Percentiles rank a stretch among this genome's conserved stretches.
Conservation (phyloP, 2,329 filamentous ascomycete genomes). For the Aspergillus sp. region DNA sequence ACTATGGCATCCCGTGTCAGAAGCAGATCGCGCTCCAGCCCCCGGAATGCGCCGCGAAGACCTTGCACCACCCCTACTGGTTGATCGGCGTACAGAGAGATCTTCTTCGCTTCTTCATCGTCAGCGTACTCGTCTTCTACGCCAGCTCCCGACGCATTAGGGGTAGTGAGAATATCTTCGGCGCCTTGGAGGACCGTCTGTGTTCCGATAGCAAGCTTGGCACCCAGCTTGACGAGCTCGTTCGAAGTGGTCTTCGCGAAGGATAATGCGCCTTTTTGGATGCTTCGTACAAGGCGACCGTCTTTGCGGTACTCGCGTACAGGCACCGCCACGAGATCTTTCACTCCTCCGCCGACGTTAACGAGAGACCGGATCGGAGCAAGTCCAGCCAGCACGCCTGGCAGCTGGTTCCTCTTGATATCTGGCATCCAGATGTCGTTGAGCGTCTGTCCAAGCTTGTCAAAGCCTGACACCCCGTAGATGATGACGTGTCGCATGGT, state of each 20-base stretch:
- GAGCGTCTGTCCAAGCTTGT: conserved; percentile 81
- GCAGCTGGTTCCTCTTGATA: conserved; percentile 84
- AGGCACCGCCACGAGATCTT: conserved; percentile 83
- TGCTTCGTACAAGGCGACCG: conserved; percentile 84
- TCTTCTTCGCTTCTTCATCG: conserved; percentile 72
- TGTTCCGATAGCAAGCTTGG: conserved; percentile 91
- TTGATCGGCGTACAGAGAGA: conserved; percentile 92
- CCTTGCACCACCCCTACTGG: conserved; percentile 87
- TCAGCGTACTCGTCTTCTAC: conserved; percentile 65
- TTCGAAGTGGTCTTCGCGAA: conserved; percentile 94
- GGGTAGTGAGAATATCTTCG: conserved; percentile 68
- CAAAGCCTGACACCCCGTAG: conserved; percentile 88
- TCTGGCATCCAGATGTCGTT: conserved; percentile 98
- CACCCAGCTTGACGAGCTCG: conserved; percentile 90
- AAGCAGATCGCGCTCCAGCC: conserved; percentile 83
- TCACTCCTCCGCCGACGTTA: conserved; percentile 85
- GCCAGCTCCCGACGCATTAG: conserved; percentile 38
- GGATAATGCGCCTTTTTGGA: conserved; percentile 84
- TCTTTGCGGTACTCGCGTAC: conserved; percentile 93
- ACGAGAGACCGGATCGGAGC: conserved; percentile 88
- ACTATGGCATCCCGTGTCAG: conserved; percentile 89
- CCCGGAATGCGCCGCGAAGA: conserved; percentile 76
- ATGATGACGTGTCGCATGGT: conserved; percentile 85
- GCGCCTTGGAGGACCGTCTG: conserved; percentile 90
- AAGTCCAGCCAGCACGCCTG: conserved; percentile 82